These are phyloP conservation scores for Penicillium ucsense DNA, from an alignment of 495 filamentous ascomycete genomes.

Conservation along the genomic window DNA sequence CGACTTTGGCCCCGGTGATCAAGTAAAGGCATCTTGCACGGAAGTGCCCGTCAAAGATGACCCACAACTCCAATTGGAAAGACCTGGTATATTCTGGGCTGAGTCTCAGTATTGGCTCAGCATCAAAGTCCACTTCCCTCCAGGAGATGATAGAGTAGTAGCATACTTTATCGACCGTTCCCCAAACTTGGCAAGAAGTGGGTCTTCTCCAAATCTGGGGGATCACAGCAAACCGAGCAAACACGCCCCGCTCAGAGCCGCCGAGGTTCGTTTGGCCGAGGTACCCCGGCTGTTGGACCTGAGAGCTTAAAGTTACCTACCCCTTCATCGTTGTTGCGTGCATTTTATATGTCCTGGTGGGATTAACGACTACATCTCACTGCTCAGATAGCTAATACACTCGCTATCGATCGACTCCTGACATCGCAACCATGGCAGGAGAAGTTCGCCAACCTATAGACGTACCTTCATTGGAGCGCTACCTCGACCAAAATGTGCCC, in stretches of 20 bases:
- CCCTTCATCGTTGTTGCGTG: neutral
- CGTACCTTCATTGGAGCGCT: slow-evolving; percentile 62
- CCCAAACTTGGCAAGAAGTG: no score
- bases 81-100: no score
- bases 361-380: neutral
- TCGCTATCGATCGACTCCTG: neutral
- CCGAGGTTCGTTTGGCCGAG: slow-evolving; percentile 18
- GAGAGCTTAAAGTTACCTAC: neutral
- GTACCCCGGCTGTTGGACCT: slow-evolving; percentile 13
- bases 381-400: no score
- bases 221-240: neutral
- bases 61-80: no score
- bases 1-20: no score
- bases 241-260: slow-evolving; percentile 1
- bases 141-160: no score
- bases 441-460: slow-evolving; percentile 82
- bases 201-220: neutral
- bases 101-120: no score
- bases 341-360: neutral
- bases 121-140: no score
- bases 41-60: no score
- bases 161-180: no score
- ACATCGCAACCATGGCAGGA: slow-evolving; percentile 63
- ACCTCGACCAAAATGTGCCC: slow-evolving; percentile 64
- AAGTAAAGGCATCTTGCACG: no score